Evolutionary conservation across 2,329 filamentous ascomycete genomes (phyloP).

Genomic region (Cercospora sp.): DNA sequence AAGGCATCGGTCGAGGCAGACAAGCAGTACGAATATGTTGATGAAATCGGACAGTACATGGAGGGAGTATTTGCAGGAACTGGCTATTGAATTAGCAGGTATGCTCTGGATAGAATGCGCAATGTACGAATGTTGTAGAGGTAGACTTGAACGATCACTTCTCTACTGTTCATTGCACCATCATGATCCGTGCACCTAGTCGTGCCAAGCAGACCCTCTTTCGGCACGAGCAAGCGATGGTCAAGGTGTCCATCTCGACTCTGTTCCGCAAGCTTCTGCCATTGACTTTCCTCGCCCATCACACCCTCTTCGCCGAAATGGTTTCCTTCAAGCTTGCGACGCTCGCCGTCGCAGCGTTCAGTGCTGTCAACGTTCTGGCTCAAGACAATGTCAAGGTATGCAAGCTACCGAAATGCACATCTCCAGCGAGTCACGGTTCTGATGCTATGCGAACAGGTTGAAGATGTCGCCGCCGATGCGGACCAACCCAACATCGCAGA

Average conservation of each 20-base stretch:
- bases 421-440: constrained; percentile 25
- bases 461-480: constrained; percentile 20
- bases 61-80: not conserved
- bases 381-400: constrained; percentile 40
- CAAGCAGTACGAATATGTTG: not conserved
- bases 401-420: constrained; percentile 25
- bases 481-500: constrained; percentile 20
- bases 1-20: not conserved
- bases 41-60: constrained; percentile 7
- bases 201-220: constrained; percentile 4
- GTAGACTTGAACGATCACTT: not conserved
- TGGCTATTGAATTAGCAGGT: not conserved
- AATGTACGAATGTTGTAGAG: too few species aligned
- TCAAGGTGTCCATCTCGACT: constrained; percentile 6
- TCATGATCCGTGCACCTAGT: not conserved
- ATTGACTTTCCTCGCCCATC: not conserved
- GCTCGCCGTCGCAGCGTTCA: constrained; percentile 69
- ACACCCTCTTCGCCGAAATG: constrained; percentile 53
- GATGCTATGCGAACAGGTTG: constrained; percentile 22
- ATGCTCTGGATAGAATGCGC: not conserved
- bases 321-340: constrained; percentile 71
- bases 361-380: constrained; percentile 64
- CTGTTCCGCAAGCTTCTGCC: not conserved
- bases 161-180: not conserved
- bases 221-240: constrained; percentile 1